Evolutionary conservation across 345 rosid species (phyloP), one percentile per base, ranked within the genome.

Genomic region (Erucastrum elatum): DNA sequence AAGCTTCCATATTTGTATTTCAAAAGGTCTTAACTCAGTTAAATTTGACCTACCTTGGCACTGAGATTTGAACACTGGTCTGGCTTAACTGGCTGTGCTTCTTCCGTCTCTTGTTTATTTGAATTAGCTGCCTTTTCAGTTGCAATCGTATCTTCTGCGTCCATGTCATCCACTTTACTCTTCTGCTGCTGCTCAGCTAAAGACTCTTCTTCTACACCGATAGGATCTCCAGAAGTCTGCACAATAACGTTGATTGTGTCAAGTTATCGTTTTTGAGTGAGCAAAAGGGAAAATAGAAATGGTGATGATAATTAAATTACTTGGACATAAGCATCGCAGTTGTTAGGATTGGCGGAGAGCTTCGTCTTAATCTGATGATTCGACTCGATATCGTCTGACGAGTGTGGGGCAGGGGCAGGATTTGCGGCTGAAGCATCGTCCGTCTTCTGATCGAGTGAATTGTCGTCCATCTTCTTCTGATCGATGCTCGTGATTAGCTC

Each of bases 41-140:
- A 11, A 46, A 12, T 70, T n/a, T 35, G 39, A 5, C 39, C 7
- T 77, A 85, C 98, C 92, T 85, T 86, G 13, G 84, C 79, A 82
- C 81, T 76, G 72, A 92, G 80, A 80, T 94, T 92, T 13, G 96
- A 89, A 82, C 94, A 92, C 75, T 88, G 87, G 30, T 94, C 98
- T 16, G 83, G 62, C 86, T 85, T 89, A 66, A 80, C 81, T 71
- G 78, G 67, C 30, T 60, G 49, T 21, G 76, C 53, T 33, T 71
- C 86, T 73, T 86, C 83, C 64, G 2, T 72, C 81, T 75, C 85
- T 66, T 72, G 82, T 78, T 85, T 88, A 73, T 74, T 79, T 49
- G 58, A 87, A 35, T 63, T 76, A 76, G 75, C 79, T 26, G 71
- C 37, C 55, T 51, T 61, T 53, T 51, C 83, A 33, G 78, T 78